Conservation (phyloP, 1,139 yeast genomes). For the Kazachstania sp. region DNA sequence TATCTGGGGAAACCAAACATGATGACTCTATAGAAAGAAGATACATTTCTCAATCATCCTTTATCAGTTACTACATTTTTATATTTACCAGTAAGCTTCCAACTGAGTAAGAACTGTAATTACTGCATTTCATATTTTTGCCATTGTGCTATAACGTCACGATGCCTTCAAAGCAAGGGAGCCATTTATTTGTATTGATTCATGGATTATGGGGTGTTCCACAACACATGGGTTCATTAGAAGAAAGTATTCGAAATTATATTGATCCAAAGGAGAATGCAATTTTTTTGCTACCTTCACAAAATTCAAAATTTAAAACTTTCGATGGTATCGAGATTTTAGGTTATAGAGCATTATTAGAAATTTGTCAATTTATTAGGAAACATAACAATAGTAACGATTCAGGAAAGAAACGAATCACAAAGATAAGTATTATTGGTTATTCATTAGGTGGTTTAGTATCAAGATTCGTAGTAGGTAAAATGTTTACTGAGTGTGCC, state of each 20-base stretch:
- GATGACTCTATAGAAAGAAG: too few species aligned
- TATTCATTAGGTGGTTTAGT: conserved; percentile 49
- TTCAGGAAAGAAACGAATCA: conserved; percentile 27
- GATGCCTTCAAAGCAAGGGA: conserved; percentile 5
- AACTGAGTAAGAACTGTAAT: background rate
- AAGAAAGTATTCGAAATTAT: conserved; percentile 41
- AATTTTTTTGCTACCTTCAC: conserved; percentile 53
- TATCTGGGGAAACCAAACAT: too few species aligned
- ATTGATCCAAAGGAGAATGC: conserved; percentile 38
- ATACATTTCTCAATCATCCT: too few species aligned
- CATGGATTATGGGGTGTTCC: conserved; percentile 91
- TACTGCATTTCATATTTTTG: too few species aligned
- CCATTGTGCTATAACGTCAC: background rate
- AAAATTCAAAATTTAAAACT: conserved; percentile 69
- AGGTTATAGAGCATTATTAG: conserved; percentile 60
- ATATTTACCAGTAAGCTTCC: too few species aligned
- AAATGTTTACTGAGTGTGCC: conserved; percentile 25
- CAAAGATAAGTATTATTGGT: conserved; percentile 41
- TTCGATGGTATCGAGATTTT: conserved; percentile 76
- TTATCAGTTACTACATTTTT: too few species aligned
- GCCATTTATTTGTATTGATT: conserved; percentile 66
- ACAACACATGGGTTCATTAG: conserved; percentile 57
- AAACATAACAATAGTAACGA: conserved; percentile 31
- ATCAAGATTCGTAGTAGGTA: conserved; percentile 62
- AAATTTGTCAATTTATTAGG: conserved; percentile 42